Evolutionary conservation across 768 basidiomycete genomes (phyloP).

Genomic region (Tulasnella calospora): DNA sequence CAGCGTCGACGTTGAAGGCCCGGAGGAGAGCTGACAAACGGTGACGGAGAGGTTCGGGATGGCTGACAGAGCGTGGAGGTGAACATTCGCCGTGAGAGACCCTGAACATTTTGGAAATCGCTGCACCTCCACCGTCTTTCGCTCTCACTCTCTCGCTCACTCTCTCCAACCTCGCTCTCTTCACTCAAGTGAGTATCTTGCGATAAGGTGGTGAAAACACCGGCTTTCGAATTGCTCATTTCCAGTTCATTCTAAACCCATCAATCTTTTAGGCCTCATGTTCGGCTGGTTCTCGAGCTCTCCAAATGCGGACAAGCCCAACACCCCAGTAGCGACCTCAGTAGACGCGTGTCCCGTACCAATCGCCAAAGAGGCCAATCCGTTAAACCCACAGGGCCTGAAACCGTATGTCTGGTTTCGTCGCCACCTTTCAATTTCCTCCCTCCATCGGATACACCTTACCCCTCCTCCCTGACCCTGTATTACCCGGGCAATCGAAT

Average conservation of each 20-base stretch:
- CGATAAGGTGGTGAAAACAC: not conserved
- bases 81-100: slow-evolving; percentile 1
- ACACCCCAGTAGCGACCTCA: not conserved
- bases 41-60: not conserved
- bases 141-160: not conserved
- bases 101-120: slow-evolving; percentile 8
- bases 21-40: not conserved
- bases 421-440: not conserved
- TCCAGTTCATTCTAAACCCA: not conserved
- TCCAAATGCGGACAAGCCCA: not conserved
- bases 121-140: not conserved
- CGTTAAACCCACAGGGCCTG: slow-evolving; percentile 86
- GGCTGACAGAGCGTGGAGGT: not conserved
- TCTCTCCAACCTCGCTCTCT: not conserved
- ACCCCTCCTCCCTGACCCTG: not conserved
- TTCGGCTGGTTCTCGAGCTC: slow-evolving; percentile 17
- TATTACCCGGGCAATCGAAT: not conserved
- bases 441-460: not conserved
- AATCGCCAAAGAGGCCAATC: slow-evolving; percentile 48
- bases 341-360: slow-evolving; percentile 25
- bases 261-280: not conserved
- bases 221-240: not conserved
- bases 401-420: slow-evolving; percentile 67
- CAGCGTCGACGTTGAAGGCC: not conserved
- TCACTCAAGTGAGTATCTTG: not conserved